Evolutionary conservation across 1,284 basidiomycete species (phyloP).

Genomic region (Leucoagaricus sp.): DNA sequence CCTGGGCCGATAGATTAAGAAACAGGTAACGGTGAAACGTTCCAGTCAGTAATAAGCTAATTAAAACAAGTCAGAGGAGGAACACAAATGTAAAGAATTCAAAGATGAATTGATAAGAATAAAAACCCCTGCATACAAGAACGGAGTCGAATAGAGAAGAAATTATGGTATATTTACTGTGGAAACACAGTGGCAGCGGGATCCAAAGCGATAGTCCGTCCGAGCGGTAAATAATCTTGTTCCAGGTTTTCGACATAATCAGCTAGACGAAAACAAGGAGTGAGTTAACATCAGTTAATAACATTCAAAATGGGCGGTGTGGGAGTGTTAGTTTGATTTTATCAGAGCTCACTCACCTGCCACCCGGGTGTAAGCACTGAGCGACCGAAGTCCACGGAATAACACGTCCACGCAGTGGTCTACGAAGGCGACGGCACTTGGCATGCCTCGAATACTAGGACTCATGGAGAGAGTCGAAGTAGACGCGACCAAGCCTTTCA

Average conservation of each 20-base stretch:
- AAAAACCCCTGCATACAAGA: not conserved
- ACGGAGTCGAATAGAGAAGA: not conserved
- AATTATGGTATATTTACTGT: constrained; percentile 1
- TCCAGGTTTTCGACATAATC: constrained; percentile 12
- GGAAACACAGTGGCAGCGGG: not conserved
- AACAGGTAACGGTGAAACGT: not conserved
- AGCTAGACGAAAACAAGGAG: not conserved
- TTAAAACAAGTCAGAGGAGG: not conserved
- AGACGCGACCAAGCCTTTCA: constrained; percentile 5
- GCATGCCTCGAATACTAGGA: constrained; percentile 1
- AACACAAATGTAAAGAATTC: not conserved
- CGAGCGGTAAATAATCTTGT: constrained; percentile 8
- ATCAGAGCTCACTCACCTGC: constrained; percentile 12
- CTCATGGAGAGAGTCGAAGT: not conserved
- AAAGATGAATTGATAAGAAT: not conserved
- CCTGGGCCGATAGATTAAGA: not conserved
- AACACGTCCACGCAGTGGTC: constrained; percentile 13
- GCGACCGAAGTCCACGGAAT: constrained; percentile 5
- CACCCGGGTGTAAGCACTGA: constrained; percentile 11
- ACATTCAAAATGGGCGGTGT: not conserved
- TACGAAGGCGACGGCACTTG: constrained; percentile 12
- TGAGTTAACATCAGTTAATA: not conserved
- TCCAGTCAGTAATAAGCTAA: not conserved
- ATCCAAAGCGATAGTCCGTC: constrained; percentile 5
- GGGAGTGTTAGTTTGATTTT: not conserved